Evolutionary conservation across 148 eudicot species (phyloP), one percentile per base, ranked within the genome.

Genomic region (Fagopyrum esculentum): DNA sequence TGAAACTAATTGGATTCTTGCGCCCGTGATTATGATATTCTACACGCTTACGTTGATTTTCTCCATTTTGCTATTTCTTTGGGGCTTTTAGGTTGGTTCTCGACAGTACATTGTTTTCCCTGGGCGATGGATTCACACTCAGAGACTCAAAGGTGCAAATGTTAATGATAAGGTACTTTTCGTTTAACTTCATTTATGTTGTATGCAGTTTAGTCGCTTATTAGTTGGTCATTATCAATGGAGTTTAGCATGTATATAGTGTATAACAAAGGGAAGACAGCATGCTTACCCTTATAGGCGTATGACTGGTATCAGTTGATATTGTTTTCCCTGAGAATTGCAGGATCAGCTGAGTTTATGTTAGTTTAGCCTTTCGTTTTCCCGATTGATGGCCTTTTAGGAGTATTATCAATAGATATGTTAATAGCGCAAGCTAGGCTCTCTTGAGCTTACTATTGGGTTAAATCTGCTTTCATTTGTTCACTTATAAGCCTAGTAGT

Each of bases 51-150:
- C 26, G 69, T 46, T 9, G 9, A 68, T 5, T 22, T 45, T 71
- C 52, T 49, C 52, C 52, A 57, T 69, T 15, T 77, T 76, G n/a
- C 19, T 71, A 30, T 26, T 4, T 63, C 73, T 6, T 72, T 78
- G 60, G 60, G 10, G 56, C 79, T 35, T 4, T 54, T 83, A 95
- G 98, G 79, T 95, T 83, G 98, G 98, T 70, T 81, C 85, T 9
- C 80, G 98, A 57, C 98, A 95, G 77, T 90, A 92, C 84, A 92
- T 95, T 63, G 96, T 95, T 9, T 83, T 87, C 70, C 97, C 98
- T 5, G 98, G 98, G 72, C 85, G 98, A 30, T 92, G 82, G 82
- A 82, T 95, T 47, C 73, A 78, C 77, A 85, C 92, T 3, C 96
- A 86, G 63, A 90, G 93, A 82, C 88, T 95, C 55, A 95, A 95